Evolutionary conservation across 2,329 filamentous ascomycete genomes (phyloP), one percentile per base, ranked within the genome.

Genomic region (Talaromyces atroroseus): DNA sequence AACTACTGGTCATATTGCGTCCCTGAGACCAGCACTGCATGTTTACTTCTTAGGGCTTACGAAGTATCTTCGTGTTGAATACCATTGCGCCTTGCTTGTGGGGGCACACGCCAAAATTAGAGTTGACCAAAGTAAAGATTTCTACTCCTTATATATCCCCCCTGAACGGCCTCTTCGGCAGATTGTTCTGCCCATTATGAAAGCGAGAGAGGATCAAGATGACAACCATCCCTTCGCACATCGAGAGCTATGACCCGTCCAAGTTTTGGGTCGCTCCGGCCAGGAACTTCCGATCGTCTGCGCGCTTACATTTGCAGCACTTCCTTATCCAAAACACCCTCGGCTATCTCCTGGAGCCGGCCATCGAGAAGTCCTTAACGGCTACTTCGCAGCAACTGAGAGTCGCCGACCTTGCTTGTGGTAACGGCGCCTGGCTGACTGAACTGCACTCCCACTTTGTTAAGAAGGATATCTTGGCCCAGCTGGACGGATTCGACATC

Each of bases 301-400:
- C 46, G n/a, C 46, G 46, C 24, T 34, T 68, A 40, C 64, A 66
- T 24, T 56, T 68, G 1, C 64, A 68, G 26, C 66, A 68, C 45
- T 54, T 54, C n/a, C 60, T 68, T 18, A 49, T 54, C 50, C 62
- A 67, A 46, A 65, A 65, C 38, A 66, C 64, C 0, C 53, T 67
- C 5, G 60, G 56, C 18, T 55, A 59, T 38, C 56, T 66, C 29
- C 40, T 69, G 11, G 60, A 66, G 1, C 62, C 62, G 0, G 26
- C 23, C 3, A 44, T 66, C 8, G 44, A 61, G 14, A 47, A 52
- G 2, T 44, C 53, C 38, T 50, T 59, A 12, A 18, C 61, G n/a
- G 12, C 44, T 10, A 7, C 5, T 14, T 59, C 40, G 32, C 45
- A 53, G 42, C 38, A 16, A 0, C 46, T 58, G 12, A 67, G 23